Evolutionary conservation across 345 rosid species (phyloP).

Genomic region (Citrus australasica): DNA sequence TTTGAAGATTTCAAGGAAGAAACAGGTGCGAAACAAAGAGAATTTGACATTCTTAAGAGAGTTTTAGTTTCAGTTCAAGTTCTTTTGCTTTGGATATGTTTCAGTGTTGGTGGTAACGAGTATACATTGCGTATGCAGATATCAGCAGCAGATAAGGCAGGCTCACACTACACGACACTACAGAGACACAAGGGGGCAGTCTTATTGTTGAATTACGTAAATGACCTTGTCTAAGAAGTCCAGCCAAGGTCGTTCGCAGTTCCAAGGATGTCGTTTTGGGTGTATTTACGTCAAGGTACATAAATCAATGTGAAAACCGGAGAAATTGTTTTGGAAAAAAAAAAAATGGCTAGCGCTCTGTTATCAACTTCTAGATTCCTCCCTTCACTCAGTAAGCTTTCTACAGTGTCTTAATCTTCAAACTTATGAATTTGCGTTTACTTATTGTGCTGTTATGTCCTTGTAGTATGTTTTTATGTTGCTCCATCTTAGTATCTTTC

Average conservation of each 20-base stretch:
- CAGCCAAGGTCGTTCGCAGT: not conserved
- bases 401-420: not conserved
- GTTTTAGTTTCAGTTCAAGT: not conserved
- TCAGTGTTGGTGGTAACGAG: slow-evolving; percentile 18
- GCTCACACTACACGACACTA: not conserved
- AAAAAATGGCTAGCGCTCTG: slow-evolving; percentile 43
- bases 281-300: slow-evolving; percentile 22
- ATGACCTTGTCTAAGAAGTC: slow-evolving; percentile 23
- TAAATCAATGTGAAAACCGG: not conserved
- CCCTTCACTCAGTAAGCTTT: slow-evolving; percentile 34
- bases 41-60: slow-evolving; percentile 35
- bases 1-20: slow-evolving; percentile 33
- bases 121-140: not conserved
- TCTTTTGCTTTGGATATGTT: not conserved
- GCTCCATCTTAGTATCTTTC: not conserved
- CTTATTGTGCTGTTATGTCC: not conserved
- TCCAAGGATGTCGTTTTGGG: not conserved
- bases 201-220: slow-evolving; percentile 11
- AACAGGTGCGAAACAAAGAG: slow-evolving; percentile 28
- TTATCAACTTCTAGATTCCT: slow-evolving; percentile 30
- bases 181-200: not conserved
- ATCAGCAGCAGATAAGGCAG: slow-evolving; percentile 39
- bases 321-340: not conserved
- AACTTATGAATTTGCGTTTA: not conserved
- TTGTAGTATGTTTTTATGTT: not conserved